phyloP scores from a whole-genome alignment of 345 rosid species.

The Pugionium dolabratum region DNA sequence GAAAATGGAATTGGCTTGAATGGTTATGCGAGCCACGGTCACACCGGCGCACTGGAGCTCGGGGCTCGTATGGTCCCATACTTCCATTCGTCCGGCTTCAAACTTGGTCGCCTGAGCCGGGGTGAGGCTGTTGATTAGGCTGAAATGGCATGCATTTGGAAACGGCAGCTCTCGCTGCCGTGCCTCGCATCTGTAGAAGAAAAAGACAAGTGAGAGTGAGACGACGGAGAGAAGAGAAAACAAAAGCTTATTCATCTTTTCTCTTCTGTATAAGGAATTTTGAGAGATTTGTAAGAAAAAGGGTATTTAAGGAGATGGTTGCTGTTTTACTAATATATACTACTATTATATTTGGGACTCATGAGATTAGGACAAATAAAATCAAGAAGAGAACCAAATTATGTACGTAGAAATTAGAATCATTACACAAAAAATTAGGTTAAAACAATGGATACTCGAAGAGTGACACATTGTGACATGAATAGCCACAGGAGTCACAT shows the following conservation, averaged over 20 bases:
- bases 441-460: neutral
- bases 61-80: conserved; percentile 55
- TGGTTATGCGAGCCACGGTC: conserved; percentile 48
- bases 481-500: conserved; percentile 24
- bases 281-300: neutral
- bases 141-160: conserved; percentile 50
- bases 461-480: conserved; percentile 33
- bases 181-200: conserved; percentile 43
- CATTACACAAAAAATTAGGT: neutral
- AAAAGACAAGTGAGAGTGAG: conserved; percentile 45
- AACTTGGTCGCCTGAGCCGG: conserved; percentile 47
- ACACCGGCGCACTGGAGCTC: conserved; percentile 66
- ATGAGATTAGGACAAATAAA: neutral
- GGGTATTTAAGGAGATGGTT: conserved; percentile 20
- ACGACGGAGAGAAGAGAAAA: conserved; percentile 40
- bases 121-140: conserved; percentile 43
- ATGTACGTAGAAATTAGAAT: neutral
- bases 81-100: conserved; percentile 61
- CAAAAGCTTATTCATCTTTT: conserved; percentile 27
- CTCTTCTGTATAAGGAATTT: neutral
- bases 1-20: conserved; percentile 55
- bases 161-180: conserved; percentile 34
- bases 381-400: no score
- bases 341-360: neutral
- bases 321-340: neutral